Base-by-base conservation (phyloP, 2,329 filamentous ascomycete species). In the Fusarium subtropicale region DNA sequence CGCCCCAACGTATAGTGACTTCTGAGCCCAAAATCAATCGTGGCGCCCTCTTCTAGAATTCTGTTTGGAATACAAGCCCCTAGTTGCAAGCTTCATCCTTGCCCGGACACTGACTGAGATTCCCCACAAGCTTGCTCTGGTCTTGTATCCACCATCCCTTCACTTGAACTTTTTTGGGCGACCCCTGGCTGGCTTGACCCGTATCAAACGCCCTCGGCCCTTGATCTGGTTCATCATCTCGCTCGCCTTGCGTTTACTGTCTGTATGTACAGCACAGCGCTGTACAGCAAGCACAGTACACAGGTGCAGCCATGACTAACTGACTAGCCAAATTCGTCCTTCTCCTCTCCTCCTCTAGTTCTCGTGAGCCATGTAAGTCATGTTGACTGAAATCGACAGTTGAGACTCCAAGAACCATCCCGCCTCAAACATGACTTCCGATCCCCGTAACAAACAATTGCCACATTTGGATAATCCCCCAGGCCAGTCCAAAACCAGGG, bases 41-140 rank as follows among this genome's bases (percentile, higher is more conserved):
- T 71, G 58, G 69, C 66, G 51, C 33, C 69, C 69, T 71, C 64
- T 75, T 75, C 73, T 75, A 75, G 73, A 75, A 75, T 72, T 61
- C 61, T 33, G 62, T 60, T 47, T 75, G 66, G 73, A 75, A 75
- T 64, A 66, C 69, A 69, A 59, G 64, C 47, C 69, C 66, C 72
- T 58, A 61, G 65, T 20, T 51, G 38, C 62, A 65, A 60, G 71
- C 66, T 60, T 58, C 60, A 66, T 60, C 67, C 65, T 62, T 60
- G 71, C 56, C 28, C 31, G 53, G 50, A 60, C 56, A 70, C 60
- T 59, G 57, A 64, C 69, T 62, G 60, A 63, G 34, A 69, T 58
- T 69, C 72, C 68, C 71, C 71, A 74, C 72, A 73, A 55, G 66
- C 44, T 64, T 48, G 60, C 60, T 63, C 28, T 45, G 39, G 28